Evolutionary conservation across 2,329 filamentous ascomycete species (phyloP), one percentile per base, ranked within the genome.

Genomic region (Aspergillus texensis): DNA sequence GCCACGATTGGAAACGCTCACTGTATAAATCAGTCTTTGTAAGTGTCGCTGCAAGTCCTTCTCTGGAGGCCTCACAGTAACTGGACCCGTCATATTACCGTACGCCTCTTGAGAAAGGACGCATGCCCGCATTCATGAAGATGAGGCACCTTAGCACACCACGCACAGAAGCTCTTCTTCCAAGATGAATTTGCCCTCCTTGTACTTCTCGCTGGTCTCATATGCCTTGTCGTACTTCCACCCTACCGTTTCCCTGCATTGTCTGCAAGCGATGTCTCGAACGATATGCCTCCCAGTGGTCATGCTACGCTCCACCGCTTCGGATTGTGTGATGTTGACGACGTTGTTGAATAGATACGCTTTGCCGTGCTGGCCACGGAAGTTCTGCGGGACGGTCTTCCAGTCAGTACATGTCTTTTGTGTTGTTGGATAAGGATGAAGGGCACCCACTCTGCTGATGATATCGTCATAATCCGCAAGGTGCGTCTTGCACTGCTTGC

Each of bases 161-260:
- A 88, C 89, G 79, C 91, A 94, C 45, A 98, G 84, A 67, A 97
- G 81, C 82, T 97, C 94, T 36, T 91, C 92, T 83, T 98, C 94
- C 62, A 99, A 85, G 64, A 99, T 99, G 77, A 91, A 98, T 82
- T 98, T 99, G 61, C 93, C 94, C 84, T 99, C 95, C 83, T 99
- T 99, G 82, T 99, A 99, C 81, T 97, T 97, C 85, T 99, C 94
- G 68, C 86, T 89, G 39, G 83, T 80, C 82, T 99, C 95, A 77
- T 91, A 98, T 1, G 95, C 95, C 82, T 96, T 97, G 80, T 99
- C 95, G 78, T 99, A 99, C 79, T 97, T 98, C 95, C 95, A 99
- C 41, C 95, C 95, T 59, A 99, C 95, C 34, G 90, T 91, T 78
- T 94, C 91, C 76, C 91, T 91, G 86, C 95, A 99, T 79, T 96